Evolutionary conservation across 2,329 filamentous ascomycete species (phyloP), one percentile per base, ranked within the genome.

Genomic region (Lachnellula cervina): DNA sequence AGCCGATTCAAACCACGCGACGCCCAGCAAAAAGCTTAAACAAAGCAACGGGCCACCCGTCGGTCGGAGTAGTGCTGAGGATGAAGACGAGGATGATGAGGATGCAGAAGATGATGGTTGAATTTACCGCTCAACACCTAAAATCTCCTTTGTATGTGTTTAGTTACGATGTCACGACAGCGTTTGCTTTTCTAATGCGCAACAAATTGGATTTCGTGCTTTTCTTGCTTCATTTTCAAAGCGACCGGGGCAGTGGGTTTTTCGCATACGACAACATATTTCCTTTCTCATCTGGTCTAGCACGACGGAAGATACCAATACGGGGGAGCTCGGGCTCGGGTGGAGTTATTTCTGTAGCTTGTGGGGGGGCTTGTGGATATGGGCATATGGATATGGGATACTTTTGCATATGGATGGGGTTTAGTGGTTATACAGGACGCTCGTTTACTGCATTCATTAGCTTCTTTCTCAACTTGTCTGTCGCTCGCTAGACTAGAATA

Each of bases 11-110:
- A 73, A 73, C 53, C 73, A 73, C 16, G 70, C 69, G 19, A 73
- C 73, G 34, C 73, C 80, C 32, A 79, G 76, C 65, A 87, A 86
- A 71, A 80, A 79, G 68, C 59, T 70, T 6, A 80, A 80, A 65
- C 68, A 68, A 4, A 70, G 69, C 25, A 32, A 32, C 28, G 68
- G 71, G n/a, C 53, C 57, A 23, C 58, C 62, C 23, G 45, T 47
- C 4, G 48, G 37, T 7, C 17, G 57, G 9, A 58, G 55, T 49
- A 60, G 59, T 23, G 58, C 55, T 2, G 68, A 71, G 52, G 74
- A 69, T 37, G 71, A 72, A 17, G 73, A 76, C n/a, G 74, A 74
- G 2, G 71, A 72, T 0, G 70, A 70, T 5, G 69, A 69, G 16
- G 59, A 66, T 23, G 68, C 59, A 2, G 67, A 67, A 51, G 64